Evolutionary conservation across 1,284 basidiomycete species (phyloP), one percentile per base, ranked within the genome.

Genomic region (Melampsora medusae): DNA sequence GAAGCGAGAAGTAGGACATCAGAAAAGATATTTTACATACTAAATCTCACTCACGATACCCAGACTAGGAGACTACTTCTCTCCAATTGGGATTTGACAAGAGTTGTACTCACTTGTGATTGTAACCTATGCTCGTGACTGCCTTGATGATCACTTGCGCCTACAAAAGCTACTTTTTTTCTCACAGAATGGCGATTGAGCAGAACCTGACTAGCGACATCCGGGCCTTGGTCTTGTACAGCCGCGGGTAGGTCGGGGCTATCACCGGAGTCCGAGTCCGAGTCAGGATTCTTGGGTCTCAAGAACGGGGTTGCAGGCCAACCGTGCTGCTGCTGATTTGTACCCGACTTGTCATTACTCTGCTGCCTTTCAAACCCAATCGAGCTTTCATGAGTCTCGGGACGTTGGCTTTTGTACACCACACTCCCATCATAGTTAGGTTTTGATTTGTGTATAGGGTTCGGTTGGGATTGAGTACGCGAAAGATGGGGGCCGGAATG

Each of bases 101-200:
- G 25, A 56, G n/a, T 56, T n/a, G 53, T 56, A 56, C 53, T 56
- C 53, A 56, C 53, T 56, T 56, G 53, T 56, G 53, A 28, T 56
- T 56, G 53, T 56, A 56, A 56, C 53, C 53, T 56, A 56, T 2
- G 4, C 53, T 56, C 53, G 53, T 56, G 53, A 42, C 42, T 14
- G 25, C 53, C 53, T 56, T 56, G 19, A 22, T 28, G 53, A 56
- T 56, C 53, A 56, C 19, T 28, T 28, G 9, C 53, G 2, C 25
- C 53, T 56, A 56, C 53, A 56, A 56, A 56, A n/a, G 53, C 53
- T n/a, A 56, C 53, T 56, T n/a, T 56, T 28, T 56, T 56, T n/a
- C 53, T n/a, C 2, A 56, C 53, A 22, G 53, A 56, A 56, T 56
- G 53, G 7, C n/a, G 53, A 56, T n/a, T 56, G 53, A 28, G 53